Base-by-base conservation (phyloP, 2,329 filamentous ascomycete species). In the Truncatella angustata region DNA sequence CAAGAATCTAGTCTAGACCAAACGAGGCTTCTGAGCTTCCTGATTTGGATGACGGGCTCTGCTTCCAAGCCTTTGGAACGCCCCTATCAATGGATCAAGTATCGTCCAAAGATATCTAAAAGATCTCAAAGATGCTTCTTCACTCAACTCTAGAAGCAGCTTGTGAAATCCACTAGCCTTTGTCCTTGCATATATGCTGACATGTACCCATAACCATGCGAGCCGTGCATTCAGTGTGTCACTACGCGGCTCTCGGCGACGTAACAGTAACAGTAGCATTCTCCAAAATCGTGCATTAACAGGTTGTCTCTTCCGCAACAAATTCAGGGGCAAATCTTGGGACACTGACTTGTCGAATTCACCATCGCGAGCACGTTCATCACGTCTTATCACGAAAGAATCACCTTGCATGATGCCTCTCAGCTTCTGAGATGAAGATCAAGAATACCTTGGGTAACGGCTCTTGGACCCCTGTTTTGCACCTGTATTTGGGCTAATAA, bases 311-410 rank as follows among this genome's bases (percentile, higher is more conserved):
- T 16, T n/a, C 16, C 23, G 21, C 10, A 26, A 23, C 20, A 26
- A 26, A 10, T 9, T 40, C 4, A 10, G 16, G 5, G 36, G 10
- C 10, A 12, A 26, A 43, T 43, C 40, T 43, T 43, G 40, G 40
- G 20, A 14, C 5, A n/a, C 10, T 28, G 11, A 4, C 5, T 16
- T 28, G 4, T 5, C 7, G 9, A n/a, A 40, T 21, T 21, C 24
- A 39, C 16, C 7, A 9, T 6, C n/a, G 14, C n/a, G n/a, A n/a
- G n/a, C n/a, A n/a, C n/a, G n/a, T n/a, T 26, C 23, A 43, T 43
- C 40, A 43, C 40, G 40, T 43, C 40, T 43, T 43, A 43, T 43
- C 40, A 43, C 40, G 40, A 43, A 43, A 43, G 5, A 21, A 10
- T 18, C n/a, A 18, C 39, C 39, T 23, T 43, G 40, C 21, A 12